A percentile compares a stretch with the other conserved stretches of the same genome.
These are phyloP conservation scores for Ophiostoma sp. DNA, from an alignment of 2,329 filamentous ascomycete genomes.

Conservation along the genomic window DNA sequence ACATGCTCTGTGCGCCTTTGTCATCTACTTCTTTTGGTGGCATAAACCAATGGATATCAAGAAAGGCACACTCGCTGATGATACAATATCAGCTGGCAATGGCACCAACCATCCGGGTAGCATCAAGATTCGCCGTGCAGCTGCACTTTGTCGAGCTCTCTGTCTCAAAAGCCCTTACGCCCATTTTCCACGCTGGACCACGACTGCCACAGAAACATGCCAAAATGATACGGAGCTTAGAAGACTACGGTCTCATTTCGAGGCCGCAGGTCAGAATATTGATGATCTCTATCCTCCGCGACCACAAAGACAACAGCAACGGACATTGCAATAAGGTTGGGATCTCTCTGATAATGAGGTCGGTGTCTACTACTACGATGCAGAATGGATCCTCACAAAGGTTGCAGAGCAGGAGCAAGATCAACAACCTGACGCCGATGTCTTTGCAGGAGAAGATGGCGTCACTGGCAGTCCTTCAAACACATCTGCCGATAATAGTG, in stretches of 20 bases:
- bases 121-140: neutral
- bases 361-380: neutral
- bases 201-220: neutral
- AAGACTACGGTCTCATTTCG: too few species aligned
- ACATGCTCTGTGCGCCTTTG: neutral
- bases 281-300: too few species aligned
- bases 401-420: neutral
- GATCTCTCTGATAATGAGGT: neutral
- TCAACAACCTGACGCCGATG: neutral
- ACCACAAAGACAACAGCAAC: too few species aligned
- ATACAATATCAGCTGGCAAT: too few species aligned
- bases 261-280: too few species aligned
- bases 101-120: neutral
- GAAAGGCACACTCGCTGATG: neutral
- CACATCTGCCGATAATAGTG: neutral
- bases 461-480: neutral
- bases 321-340: too few species aligned
- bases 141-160: neutral
- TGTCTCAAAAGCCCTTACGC: neutral
- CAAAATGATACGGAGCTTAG: too few species aligned
- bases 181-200: neutral
- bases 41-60: neutral
- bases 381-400: neutral
- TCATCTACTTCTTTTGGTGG: neutral
- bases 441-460: neutral